Evolutionary conservation across 768 basidiomycete genomes (phyloP).

Genomic region (Gyrodon lividus): DNA sequence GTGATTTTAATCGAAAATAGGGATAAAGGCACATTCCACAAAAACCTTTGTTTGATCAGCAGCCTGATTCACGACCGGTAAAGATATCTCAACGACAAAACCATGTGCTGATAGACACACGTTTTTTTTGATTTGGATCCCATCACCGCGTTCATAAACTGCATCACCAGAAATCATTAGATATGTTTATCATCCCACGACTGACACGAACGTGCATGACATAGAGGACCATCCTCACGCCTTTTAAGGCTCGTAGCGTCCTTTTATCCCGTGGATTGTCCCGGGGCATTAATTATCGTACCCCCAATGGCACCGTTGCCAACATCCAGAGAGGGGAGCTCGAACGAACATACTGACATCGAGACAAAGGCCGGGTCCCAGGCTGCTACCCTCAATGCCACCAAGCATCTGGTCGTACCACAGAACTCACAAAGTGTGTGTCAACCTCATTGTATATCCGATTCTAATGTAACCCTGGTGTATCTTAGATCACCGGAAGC

Average conservation of each 20-base stretch:
- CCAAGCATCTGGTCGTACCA: background rate
- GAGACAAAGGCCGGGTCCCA: conserved; percentile 1
- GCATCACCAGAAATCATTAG: no score
- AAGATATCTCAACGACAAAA: no score
- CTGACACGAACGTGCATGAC: conserved; percentile 9
- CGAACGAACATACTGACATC: conserved; percentile 6
- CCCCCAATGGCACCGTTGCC: conserved; percentile 1
- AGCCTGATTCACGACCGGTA: no score
- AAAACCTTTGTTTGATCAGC: no score
- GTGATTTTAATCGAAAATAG: no score
- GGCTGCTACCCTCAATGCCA: background rate
- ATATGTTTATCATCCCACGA: background rate
- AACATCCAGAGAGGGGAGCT: conserved; percentile 4
- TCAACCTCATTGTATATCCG: background rate
- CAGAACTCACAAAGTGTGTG: background rate
- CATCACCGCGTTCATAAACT: no score
- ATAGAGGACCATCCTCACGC: background rate
- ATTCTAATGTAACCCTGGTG: background rate
- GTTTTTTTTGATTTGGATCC: no score
- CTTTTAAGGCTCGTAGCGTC: background rate
- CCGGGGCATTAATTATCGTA: background rate
- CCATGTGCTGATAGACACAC: no score
- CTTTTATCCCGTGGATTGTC: background rate
- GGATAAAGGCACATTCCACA: no score
- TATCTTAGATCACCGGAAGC: conserved; percentile 19